A percentile compares a stretch with the other conserved stretches of the same genome.
Conservation (phyloP, 225 moss, liverwort and hornwort genomes). For the Climacium dendroides region DNA sequence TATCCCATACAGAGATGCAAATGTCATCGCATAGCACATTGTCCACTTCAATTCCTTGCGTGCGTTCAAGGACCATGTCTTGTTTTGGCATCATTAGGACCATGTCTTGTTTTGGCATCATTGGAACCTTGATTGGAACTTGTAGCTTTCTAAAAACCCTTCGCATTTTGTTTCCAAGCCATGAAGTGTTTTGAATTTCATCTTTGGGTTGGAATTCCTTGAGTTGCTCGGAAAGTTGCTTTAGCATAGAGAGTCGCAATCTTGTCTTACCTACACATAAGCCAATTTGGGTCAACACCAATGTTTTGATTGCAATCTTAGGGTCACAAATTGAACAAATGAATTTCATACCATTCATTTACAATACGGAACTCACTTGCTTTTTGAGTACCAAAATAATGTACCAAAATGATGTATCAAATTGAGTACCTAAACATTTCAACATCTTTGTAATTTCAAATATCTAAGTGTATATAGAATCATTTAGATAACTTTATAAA, state of each 20-base stretch:
- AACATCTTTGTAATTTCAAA: accelerated
- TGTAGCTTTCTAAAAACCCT: background rate
- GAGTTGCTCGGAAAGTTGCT: too few relatives aligned
- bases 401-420: too few relatives aligned
- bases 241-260: background rate
- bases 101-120: background rate
- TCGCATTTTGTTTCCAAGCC: accelerated
- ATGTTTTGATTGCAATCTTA: background rate
- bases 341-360: background rate
- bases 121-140: too few relatives aligned
- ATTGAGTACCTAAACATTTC: accelerated
- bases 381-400: too few relatives aligned
- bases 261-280: background rate
- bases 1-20: background rate
- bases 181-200: background rate
- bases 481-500: background rate
- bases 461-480: accelerated
- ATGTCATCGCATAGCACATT: background rate
- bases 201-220: background rate
- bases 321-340: background rate
- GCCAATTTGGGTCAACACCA: accelerated
- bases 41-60: background rate
- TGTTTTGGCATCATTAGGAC: background rate
- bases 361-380: accelerated
- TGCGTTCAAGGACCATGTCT: background rate